Conservation (phyloP, 352 stramenopile species). For the Stephanocyclus meneghinianus region DNA sequence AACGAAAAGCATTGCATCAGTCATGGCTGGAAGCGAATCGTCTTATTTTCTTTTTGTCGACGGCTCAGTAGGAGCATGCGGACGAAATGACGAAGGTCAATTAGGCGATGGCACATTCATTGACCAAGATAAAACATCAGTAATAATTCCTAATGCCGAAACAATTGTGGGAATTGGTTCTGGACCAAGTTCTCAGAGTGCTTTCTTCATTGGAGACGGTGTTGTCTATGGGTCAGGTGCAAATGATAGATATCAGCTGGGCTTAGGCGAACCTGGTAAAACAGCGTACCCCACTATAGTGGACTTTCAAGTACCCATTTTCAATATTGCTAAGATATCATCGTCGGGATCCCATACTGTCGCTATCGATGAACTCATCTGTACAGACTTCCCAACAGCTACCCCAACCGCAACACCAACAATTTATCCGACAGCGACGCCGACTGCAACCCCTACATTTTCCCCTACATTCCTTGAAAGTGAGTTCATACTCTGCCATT, state of each 20-base stretch:
- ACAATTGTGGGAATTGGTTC: constrained; percentile 10
- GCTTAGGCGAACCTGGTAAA: constrained; percentile 32
- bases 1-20: constrained; percentile 3
- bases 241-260: constrained; percentile 52
- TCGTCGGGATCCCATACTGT: constrained; percentile 31
- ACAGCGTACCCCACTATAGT: constrained; percentile 27
- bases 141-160: constrained; percentile 13
- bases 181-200: constrained; percentile 29
- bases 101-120: constrained; percentile 30
- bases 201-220: constrained; percentile 39
- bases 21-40: constrained; percentile 20
- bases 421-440: background rate
- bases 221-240: constrained; percentile 29
- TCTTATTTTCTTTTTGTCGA: constrained; percentile 31
- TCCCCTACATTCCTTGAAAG: constrained; percentile 2
- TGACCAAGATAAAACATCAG: constrained; percentile 14
- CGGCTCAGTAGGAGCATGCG: constrained; percentile 23
- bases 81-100: constrained; percentile 28
- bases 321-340: constrained; percentile 20
- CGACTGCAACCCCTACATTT: background rate
- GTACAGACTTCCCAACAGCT: constrained; percentile 5
- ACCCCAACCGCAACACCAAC: background rate
- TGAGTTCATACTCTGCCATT: background rate
- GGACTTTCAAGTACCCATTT: constrained; percentile 18
- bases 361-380: constrained; percentile 1